Conservation (phyloP, 108 stramenopile genomes). For the Skeletonema tropicum region DNA sequence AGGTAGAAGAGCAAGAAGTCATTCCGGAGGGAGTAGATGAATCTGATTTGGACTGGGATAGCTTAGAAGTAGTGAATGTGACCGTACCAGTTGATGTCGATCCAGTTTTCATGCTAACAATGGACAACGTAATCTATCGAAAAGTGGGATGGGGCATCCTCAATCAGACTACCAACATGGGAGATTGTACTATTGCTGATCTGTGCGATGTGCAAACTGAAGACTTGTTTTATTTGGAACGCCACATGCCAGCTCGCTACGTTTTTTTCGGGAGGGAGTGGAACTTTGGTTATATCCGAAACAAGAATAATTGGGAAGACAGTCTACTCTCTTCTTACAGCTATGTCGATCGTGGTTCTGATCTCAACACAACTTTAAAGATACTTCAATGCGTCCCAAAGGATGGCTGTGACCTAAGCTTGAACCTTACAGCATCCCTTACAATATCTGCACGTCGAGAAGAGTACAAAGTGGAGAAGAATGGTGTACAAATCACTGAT, state of each 20-base stretch:
- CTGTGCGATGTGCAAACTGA: not conserved
- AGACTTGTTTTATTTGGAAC: not conserved
- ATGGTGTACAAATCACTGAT: not conserved
- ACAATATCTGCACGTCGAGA: not conserved
- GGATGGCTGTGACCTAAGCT: not conserved
- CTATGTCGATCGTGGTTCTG: not conserved
- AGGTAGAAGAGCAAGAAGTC: no score
- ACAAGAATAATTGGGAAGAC: no score
- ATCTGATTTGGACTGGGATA: no score
- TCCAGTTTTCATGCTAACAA: not conserved
- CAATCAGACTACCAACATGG: not conserved
- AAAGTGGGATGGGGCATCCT: not conserved
- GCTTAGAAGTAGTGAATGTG: no score
- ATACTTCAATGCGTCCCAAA: not conserved
- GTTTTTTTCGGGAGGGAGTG: no score
- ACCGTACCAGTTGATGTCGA: no score
- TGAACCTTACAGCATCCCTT: not conserved
- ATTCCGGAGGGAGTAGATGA: not conserved
- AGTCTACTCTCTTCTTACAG: not conserved
- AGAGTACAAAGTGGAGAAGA: not conserved
- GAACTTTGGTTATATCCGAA: not conserved
- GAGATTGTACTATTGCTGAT: not conserved
- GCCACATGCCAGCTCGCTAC: not conserved
- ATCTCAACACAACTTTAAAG: not conserved
- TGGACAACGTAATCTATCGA: not conserved